Percentiles rank a stretch among this genome's conserved stretches.
Evolutionary conservation across 78 protist species (phyloP).

Genomic region (Dictyostelium intermedium): DNA sequence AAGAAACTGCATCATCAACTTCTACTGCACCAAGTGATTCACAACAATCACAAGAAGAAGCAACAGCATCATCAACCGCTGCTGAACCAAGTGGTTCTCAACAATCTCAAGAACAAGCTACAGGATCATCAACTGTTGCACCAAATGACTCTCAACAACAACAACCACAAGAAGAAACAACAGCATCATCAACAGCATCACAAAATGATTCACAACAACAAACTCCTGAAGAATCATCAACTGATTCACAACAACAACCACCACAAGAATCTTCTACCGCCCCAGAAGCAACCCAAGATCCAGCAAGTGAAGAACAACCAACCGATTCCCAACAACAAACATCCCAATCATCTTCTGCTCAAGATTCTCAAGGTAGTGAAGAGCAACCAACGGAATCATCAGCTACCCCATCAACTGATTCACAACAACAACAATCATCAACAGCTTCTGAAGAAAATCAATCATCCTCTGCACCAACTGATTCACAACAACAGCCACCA

Average conservation of each 20-base stretch:
- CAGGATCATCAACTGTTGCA: neutral
- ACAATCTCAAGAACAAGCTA: neutral
- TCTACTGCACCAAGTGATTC: neutral
- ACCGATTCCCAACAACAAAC: neutral
- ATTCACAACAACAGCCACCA: neutral
- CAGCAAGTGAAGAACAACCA: neutral
- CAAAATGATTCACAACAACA: neutral
- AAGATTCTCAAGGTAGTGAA: neutral
- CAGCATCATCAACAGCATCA: neutral
- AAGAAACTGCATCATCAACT: neutral
- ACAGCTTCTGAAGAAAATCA: too few relatives aligned
- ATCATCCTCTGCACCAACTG: too few relatives aligned
- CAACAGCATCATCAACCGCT: neutral
- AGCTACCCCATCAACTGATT: too few relatives aligned
- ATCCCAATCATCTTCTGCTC: neutral
- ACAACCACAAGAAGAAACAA: neutral
- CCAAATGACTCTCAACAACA: neutral
- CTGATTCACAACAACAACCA: neutral
- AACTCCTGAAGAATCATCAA: neutral
- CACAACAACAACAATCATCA: neutral
- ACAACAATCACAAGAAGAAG: neutral
- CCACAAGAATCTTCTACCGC: neutral
- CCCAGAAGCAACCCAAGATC: neutral
- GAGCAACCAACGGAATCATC: neutral
- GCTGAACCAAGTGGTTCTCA: neutral